A percentile compares a stretch with the other conserved stretches of the same genome.
phyloP scores from a whole-genome alignment of 2,329 filamentous ascomycete species.

The Dactylonectria macrodidyma region DNA sequence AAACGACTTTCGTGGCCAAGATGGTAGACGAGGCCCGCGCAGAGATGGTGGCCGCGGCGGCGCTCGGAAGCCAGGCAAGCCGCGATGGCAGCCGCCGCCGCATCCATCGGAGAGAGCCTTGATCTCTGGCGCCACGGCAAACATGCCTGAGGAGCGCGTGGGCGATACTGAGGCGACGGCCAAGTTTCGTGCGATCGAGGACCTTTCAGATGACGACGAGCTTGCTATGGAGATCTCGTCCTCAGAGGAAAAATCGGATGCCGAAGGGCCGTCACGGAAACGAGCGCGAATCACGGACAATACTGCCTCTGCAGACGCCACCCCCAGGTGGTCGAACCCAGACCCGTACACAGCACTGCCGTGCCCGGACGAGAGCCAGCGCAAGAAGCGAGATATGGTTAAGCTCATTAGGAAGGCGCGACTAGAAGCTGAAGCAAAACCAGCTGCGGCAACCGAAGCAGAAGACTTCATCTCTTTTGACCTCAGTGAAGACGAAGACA shows the following conservation, averaged over 20 bases:
- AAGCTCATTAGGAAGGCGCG: slow-evolving; percentile 93
- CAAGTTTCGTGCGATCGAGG: slow-evolving; percentile 69
- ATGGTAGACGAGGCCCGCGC: slow-evolving; percentile 41
- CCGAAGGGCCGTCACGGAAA: slow-evolving; percentile 60
- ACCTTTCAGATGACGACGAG: slow-evolving; percentile 75
- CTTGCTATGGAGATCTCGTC: slow-evolving; percentile 75
- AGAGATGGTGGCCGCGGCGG: slow-evolving; percentile 47
- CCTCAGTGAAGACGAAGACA: slow-evolving; percentile 67
- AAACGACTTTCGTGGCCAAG: slow-evolving; percentile 35
- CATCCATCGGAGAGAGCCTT: slow-evolving; percentile 65
- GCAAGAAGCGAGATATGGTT: slow-evolving; percentile 89
- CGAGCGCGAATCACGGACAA: slow-evolving; percentile 48
- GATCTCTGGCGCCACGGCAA: slow-evolving; percentile 59
- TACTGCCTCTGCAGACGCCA: slow-evolving; percentile 57
- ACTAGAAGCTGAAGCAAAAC: slow-evolving; percentile 67
- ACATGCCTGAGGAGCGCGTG: slow-evolving; percentile 62
- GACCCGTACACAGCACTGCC: slow-evolving; percentile 93
- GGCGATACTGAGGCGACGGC: slow-evolving; percentile 61
- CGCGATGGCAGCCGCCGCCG: slow-evolving; percentile 56
- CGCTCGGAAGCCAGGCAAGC: slow-evolving; percentile 47
- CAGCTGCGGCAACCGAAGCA: slow-evolving; percentile 68
- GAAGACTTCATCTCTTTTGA: slow-evolving; percentile 95
- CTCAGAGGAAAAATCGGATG: slow-evolving; percentile 45
- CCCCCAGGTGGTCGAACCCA: slow-evolving; percentile 93
- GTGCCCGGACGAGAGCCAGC: slow-evolving; percentile 79